Evolutionary conservation across 768 basidiomycete species (phyloP), one percentile per base, ranked within the genome.

Genomic region (Mycena epipterygia): DNA sequence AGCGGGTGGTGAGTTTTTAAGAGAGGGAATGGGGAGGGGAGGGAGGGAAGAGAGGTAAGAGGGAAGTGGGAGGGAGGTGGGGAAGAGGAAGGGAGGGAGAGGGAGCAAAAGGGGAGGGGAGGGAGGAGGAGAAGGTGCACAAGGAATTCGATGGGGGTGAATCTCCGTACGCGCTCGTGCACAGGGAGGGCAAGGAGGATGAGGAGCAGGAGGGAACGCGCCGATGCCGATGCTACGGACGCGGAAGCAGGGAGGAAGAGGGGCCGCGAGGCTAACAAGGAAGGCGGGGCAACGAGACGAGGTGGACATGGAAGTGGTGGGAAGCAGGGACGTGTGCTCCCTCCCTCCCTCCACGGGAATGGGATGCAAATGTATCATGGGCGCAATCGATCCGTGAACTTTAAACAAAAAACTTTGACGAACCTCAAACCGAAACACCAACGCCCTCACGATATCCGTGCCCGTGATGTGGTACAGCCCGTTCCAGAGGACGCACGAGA

Each of bases 381-480:
- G n/a, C n/a, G n/a, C n/a, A n/a, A n/a, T n/a, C n/a, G n/a, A n/a
- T n/a, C n/a, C n/a, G n/a, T n/a, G n/a, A n/a, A n/a, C n/a, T n/a
- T n/a, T n/a, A n/a, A n/a, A n/a, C 29, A 30, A 12, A 46, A 52
- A 35, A 13, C n/a, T n/a, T n/a, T n/a, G n/a, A 82, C 85, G 23
- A 67, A 91, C 92, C 82, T 96, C 94, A 80, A 97, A 96, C 23
- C 96, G 89, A 80, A 98, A 97, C n/a, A 95, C 92, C 59, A 98
- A 86, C 5, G 96, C 95, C 72, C 97, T 89, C 33, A 98, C 96
- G 78, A 98, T 98, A 82, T 98, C 97, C 8, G 97, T 98, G 35
- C 97, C 97, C 3, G 96, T 97, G 81, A 98, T 95, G 77, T 97
- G 95, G 77, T 95, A 96, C 35, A 94, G 86, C 9, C 95, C 93